A percentile compares a stretch with the other conserved stretches of the same genome.
These are phyloP conservation scores for Trifolium dubium DNA, from an alignment of 306 rosid genomes.

Conservation along the genomic window DNA sequence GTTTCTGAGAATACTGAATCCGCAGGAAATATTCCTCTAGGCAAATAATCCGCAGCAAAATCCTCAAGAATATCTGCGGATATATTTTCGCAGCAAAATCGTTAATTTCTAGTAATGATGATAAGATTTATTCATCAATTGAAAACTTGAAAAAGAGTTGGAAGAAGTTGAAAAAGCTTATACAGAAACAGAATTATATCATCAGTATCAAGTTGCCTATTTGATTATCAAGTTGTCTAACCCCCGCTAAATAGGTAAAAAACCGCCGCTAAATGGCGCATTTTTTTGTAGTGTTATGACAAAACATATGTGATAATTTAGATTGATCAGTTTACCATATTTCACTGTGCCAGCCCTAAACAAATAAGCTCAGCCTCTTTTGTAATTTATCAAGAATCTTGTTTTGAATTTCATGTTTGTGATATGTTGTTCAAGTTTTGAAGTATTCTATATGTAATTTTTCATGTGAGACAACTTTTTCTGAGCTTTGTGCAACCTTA, in stretches of 20 bases:
- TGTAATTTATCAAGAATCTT: background rate
- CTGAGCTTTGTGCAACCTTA: too few species aligned
- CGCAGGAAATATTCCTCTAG: too few species aligned
- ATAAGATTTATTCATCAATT: conserved; percentile 58
- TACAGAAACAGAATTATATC: conserved; percentile 76
- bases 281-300: too few species aligned
- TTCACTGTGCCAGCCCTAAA: background rate
- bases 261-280: too few species aligned
- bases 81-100: too few species aligned
- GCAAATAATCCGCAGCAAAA: too few species aligned
- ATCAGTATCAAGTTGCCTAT: conserved; percentile 51
- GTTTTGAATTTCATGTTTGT: background rate
- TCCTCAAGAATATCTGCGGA: too few species aligned
- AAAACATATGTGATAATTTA: background rate
- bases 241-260: too few species aligned
- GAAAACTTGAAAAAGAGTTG: conserved; percentile 67
- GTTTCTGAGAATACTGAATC: too few species aligned
- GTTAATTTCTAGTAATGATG: too few species aligned
- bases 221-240: too few species aligned
- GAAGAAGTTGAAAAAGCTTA: conserved; percentile 79
- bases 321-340: background rate
- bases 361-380: background rate
- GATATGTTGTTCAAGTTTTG: background rate
- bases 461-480: background rate
- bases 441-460: background rate